Evolutionary conservation across 805 yeast species (phyloP).

Genomic region (Candida nanaspora): DNA sequence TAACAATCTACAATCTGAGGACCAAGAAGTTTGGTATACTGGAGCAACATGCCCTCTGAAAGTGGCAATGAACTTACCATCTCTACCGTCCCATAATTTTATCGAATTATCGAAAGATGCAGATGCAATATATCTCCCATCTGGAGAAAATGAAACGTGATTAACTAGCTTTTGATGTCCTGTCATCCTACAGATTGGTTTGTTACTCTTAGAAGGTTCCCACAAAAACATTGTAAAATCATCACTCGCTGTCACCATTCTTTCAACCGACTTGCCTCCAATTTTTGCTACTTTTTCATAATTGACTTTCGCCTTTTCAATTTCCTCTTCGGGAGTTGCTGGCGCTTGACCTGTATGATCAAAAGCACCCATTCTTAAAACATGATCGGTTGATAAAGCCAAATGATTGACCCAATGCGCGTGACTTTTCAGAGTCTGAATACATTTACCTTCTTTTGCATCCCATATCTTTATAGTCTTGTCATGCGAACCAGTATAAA

Average conservation of each 20-base stretch:
- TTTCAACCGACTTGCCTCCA: constrained; percentile 54
- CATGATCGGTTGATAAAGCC: constrained; percentile 86
- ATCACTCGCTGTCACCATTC: constrained; percentile 91
- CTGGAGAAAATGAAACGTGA: constrained; percentile 94
- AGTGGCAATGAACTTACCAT: constrained; percentile 84
- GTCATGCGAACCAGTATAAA: constrained; percentile 91
- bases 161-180: constrained; percentile 97
- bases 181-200: constrained; percentile 90
- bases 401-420: constrained; percentile 98
- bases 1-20: constrained; percentile 83
- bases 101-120: constrained; percentile 94
- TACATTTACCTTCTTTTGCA: constrained; percentile 64
- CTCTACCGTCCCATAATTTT: constrained; percentile 92
- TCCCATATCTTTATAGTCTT: constrained; percentile 93
- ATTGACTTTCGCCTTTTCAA: constrained; percentile 46
- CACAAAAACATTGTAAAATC: constrained; percentile 97
- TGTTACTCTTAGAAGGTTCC: constrained; percentile 77
- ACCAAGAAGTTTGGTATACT: constrained; percentile 97
- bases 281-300: constrained; percentile 57
- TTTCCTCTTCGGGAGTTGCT: constrained; percentile 36
- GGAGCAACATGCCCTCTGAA: constrained; percentile 97
- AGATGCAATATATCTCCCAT: constrained; percentile 83
- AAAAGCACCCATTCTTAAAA: constrained; percentile 78
- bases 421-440: constrained; percentile 76
- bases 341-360: constrained; percentile 58